These are phyloP conservation scores for Nicotiana sylvestris DNA, from an alignment of 257 asterid species.

Conservation along the genomic window DNA sequence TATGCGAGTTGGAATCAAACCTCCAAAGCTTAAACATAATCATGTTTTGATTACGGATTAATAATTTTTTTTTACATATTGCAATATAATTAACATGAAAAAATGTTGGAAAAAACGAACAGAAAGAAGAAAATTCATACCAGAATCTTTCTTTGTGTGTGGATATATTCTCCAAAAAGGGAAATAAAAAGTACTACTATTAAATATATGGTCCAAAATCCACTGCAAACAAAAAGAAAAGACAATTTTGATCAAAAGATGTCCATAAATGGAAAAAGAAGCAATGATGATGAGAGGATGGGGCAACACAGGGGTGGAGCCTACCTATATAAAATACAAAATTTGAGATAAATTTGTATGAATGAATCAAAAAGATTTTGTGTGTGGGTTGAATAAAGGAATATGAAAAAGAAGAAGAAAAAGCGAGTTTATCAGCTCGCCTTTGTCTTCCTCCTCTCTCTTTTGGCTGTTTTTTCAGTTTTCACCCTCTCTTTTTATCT, in stretches of 20 bases:
- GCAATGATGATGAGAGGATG: background rate
- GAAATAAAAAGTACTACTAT: background rate
- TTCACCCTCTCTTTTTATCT: background rate
- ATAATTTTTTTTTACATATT: background rate
- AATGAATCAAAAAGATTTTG: background rate
- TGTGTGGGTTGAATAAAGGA: background rate
- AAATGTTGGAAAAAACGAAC: background rate
- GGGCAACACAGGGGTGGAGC: background rate
- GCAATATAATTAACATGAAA: background rate
- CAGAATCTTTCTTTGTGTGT: background rate
- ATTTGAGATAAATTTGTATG: background rate
- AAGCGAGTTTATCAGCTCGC: background rate
- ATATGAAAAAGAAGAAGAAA: constrained; percentile 1
- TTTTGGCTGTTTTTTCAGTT: background rate
- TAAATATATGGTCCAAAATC: background rate
- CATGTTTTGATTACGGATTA: background rate
- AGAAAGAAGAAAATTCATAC: background rate
- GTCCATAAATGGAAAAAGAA: background rate
- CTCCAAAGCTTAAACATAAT: background rate
- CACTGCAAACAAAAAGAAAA: background rate
- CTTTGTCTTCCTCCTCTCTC: background rate
- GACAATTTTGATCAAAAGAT: background rate
- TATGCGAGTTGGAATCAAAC: background rate
- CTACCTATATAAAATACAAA: background rate
- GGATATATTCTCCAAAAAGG: background rate